A percentile compares a stretch with the other conserved stretches of the same genome.
phyloP scores from a whole-genome alignment of 2,329 filamentous ascomycete species.

The Ophiostoma perfectum region DNA sequence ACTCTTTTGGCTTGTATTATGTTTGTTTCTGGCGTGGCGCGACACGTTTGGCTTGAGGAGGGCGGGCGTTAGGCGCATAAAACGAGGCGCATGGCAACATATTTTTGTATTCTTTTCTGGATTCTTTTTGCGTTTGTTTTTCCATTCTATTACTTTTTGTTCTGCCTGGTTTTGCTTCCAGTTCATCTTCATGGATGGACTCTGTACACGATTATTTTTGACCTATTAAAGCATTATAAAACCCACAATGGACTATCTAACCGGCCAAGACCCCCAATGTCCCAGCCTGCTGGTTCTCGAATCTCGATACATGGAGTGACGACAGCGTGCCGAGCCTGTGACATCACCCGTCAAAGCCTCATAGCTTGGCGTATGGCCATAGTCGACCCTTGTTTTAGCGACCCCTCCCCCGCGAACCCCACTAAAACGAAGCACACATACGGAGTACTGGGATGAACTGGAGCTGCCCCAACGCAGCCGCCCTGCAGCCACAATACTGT shows the following conservation, averaged over 20 bases:
- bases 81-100: slow-evolving; percentile 14
- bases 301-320: too few relatives aligned
- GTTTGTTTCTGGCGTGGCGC: slow-evolving; percentile 1
- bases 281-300: too few relatives aligned
- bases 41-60: slow-evolving; percentile 6
- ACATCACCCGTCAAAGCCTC: slow-evolving; percentile 20
- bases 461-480: neutral
- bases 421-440: slow-evolving; percentile 13
- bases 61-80: slow-evolving; percentile 18
- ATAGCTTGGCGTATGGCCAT: neutral
- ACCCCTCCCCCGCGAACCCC: slow-evolving; percentile 23
- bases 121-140: slow-evolving; percentile 1
- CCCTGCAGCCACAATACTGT: too few relatives aligned
- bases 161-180: neutral
- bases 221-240: too few relatives aligned
- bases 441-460: neutral
- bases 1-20: neutral
- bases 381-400: slow-evolving; percentile 15
- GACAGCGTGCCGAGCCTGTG: slow-evolving; percentile 8
- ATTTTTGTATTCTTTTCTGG: neutral
- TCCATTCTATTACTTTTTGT: neutral
- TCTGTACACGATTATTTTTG: neutral
- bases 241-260: too few relatives aligned
- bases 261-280: too few relatives aligned
- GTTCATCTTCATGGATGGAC: neutral